Conservation (phyloP, 345 rosid species). For the Boechera divaricarpa region DNA sequence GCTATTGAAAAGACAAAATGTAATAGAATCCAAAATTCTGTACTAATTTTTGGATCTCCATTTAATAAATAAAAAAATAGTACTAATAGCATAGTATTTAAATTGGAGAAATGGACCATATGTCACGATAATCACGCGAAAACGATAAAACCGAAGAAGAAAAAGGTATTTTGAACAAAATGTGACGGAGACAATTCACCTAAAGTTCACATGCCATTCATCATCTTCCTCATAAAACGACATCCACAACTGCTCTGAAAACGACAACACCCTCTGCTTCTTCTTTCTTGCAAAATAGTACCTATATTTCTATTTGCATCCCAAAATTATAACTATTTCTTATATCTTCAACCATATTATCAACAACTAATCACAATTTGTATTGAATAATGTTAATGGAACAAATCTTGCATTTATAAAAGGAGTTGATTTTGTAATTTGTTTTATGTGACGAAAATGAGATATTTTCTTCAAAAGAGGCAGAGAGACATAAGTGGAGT, state of each 20-base stretch:
- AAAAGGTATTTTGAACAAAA: constrained; percentile 21
- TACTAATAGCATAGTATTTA: background rate
- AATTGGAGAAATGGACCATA: constrained; percentile 32
- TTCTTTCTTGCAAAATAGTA: too few relatives aligned
- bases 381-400: background rate
- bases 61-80: constrained; percentile 10
- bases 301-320: background rate
- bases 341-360: background rate
- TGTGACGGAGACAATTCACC: constrained; percentile 37
- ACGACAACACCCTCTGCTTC: constrained; percentile 15
- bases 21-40: constrained; percentile 17
- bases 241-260: constrained; percentile 44
- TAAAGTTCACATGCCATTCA: constrained; percentile 39
- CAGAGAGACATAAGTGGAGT: constrained; percentile 32
- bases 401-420: background rate
- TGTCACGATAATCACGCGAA: constrained; percentile 40
- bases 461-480: background rate
- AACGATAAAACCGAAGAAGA: constrained; percentile 28
- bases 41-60: constrained; percentile 13
- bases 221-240: constrained; percentile 38
- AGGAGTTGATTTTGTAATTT: constrained; percentile 4
- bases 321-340: background rate
- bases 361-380: background rate
- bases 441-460: background rate
- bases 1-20: constrained; percentile 2